A percentile compares a stretch with the other conserved stretches of the same genome.
Conservation (phyloP, 768 basidiomycete genomes). For the Cyclocybe aegerita region DNA sequence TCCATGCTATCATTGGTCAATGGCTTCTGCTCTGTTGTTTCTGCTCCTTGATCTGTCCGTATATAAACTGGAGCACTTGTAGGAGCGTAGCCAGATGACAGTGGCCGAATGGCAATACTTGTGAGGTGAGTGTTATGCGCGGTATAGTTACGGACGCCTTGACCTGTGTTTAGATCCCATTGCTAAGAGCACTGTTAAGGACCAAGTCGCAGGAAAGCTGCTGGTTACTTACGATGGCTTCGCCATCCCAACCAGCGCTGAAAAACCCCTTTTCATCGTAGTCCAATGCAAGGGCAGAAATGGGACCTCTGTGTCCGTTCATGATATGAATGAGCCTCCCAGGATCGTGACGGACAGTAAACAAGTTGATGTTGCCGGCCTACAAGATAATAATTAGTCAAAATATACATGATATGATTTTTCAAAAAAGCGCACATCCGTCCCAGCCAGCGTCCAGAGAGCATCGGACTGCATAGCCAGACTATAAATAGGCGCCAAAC, state of each 20-base stretch:
- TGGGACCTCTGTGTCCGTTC: constrained; percentile 74
- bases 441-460: constrained; percentile 88
- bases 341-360: constrained; percentile 90
- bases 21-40: constrained; percentile 1
- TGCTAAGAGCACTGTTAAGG: constrained; percentile 54
- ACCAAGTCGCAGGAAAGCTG: not conserved
- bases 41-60: constrained; percentile 8
- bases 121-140: constrained; percentile 86
- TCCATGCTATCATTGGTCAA: constrained; percentile 10
- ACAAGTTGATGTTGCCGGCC: constrained; percentile 91
- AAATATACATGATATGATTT: not conserved
- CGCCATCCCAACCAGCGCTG: constrained; percentile 94
- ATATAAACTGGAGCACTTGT: constrained; percentile 18
- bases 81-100: constrained; percentile 35
- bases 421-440: constrained; percentile 58
- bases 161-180: constrained; percentile 97
- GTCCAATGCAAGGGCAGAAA: constrained; percentile 82
- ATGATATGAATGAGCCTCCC: constrained; percentile 75
- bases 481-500: constrained; percentile 80
- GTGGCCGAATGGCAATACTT: constrained; percentile 74
- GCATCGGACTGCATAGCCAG: constrained; percentile 91
- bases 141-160: constrained; percentile 70
- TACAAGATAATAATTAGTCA: constrained; percentile 28
- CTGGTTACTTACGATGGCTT: constrained; percentile 64
- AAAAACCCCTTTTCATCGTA: constrained; percentile 84